Base-by-base conservation (phyloP, 202 grass and related monocot genomes). In the Panicum hallii region DNA sequence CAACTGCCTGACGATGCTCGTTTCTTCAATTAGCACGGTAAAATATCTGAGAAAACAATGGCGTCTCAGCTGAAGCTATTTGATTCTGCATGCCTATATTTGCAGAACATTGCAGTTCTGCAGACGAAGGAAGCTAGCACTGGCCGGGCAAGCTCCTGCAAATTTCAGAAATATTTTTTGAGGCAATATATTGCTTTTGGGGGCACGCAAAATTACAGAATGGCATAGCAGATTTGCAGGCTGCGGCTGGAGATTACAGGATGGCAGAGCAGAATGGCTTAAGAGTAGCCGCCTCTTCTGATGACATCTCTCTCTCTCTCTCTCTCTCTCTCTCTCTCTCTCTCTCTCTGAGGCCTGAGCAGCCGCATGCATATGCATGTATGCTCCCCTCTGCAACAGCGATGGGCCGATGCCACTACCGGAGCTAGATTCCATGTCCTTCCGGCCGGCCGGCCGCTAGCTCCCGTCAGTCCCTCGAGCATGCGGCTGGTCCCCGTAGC, bases 361-460 rank as follows among this genome's bases (percentile, higher is more conserved):
- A 19, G 43, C 43, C 67, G 66, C 49, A 42, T 52, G 67, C 48
- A 38, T 4, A 69, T 81, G 64, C 23, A n/a, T 77, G 54, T 14
- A 68, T 42, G 19, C 32, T 75, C 20, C 42, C 42, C 30, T 28
- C 71, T 30, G 70, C 46, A 67, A 49, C 72, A 70, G 17, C 22
- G 56, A 56, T 61, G 56, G 67, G 53, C 60, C 17, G 70, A 40
- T 82, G 62, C 43, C 63, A 63, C 45, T 79, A 63, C 79, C 49
- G 50, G 19, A 58, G 67, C 87, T 83, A 86, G 79, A 79, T 90
- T 90, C 83, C 88, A 45, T 74, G 74, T 12, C 66, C 79, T 77
- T 73, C 3, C 26, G 43, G n/a, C 11, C 40, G 34, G 34, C 56
- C 69, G 45, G 60, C 81, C 58, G 54, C 38, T 58, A 36, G 54